Percentiles rank a stretch among this genome's conserved stretches.
phyloP scores from a whole-genome alignment of 192 early-diverging fungal species.

The Umbelopsis vinacea region DNA sequence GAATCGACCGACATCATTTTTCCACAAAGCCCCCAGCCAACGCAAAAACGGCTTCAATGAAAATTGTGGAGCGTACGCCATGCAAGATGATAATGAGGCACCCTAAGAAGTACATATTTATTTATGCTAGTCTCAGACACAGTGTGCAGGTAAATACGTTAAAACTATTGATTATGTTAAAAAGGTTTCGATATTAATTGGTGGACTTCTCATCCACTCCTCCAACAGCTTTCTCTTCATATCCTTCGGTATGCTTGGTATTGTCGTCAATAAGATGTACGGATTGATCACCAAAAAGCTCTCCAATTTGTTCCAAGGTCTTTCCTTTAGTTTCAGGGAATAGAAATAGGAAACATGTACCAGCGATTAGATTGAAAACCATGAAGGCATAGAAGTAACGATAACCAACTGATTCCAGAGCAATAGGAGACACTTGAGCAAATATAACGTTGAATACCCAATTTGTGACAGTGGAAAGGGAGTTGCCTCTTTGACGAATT shows the following conservation, averaged over 20 bases:
- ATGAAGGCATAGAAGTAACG: slow-evolving; percentile 59
- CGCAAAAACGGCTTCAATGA: no score
- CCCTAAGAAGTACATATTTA: no score
- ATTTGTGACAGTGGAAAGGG: slow-evolving; percentile 74
- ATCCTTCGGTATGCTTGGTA: not conserved
- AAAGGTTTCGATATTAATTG: not conserved
- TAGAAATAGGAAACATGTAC: slow-evolving; percentile 53
- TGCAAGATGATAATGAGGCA: no score
- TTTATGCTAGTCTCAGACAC: no score
- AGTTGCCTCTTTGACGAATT: slow-evolving; percentile 72
- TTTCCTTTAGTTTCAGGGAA: slow-evolving; percentile 70
- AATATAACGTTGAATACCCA: slow-evolving; percentile 76
- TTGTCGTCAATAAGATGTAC: not conserved
- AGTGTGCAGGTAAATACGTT: no score
- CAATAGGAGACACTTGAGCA: slow-evolving; percentile 62
- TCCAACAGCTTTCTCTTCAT: slow-evolving; percentile 14
- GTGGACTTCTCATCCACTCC: not conserved
- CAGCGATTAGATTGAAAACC: slow-evolving; percentile 45
- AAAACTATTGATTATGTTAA: not conserved
- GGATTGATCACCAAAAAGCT: slow-evolving; percentile 49
- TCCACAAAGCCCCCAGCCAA: no score
- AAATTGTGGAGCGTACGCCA: no score
- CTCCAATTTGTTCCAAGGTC: slow-evolving; percentile 75
- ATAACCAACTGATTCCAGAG: slow-evolving; percentile 59
- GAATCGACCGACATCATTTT: no score